Base-by-base conservation (phyloP, 345 rosid genomes). In the Pugionium dolabratum region DNA sequence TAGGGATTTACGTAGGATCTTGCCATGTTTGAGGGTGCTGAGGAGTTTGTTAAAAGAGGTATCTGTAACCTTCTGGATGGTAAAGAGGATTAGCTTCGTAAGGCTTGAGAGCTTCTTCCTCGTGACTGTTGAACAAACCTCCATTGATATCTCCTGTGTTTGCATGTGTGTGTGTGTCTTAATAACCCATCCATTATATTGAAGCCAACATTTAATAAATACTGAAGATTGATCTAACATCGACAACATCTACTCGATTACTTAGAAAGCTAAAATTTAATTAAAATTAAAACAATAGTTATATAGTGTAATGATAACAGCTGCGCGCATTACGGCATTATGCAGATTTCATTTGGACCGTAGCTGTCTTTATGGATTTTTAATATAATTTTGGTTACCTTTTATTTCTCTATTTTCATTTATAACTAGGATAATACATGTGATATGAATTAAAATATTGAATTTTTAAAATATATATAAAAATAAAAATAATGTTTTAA, bases 11-110 rank as follows among this genome's bases (percentile, higher is more conserved):
- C 79, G 82, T 28, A 75, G 62, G 67, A 34, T 58, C 63, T 75
- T 75, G 59, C 79, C 75, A 53, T 68, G 79, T 75, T 70, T 75
- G 27, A 75, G 75, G 37, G 59, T 74, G 4, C 49, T 72, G 18
- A 69, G 62, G 40, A 67, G 74, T 59, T 70, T 75, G 63, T 70
- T 49, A 10, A 71, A 66, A 30, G 79, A 75, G 7, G 71, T 61
- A 7, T 60, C 59, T 33, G 77, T 61, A 30, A 74, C 73, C 51
- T 64, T 75, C 45, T 75, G 75, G 44, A 75, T 56, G 55, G 70
- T 69, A 56, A 69, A 75, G 50, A 63, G 66, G 70, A 70, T 54
- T 42, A 70, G 58, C 43, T 60, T 64, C 0, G 63, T 71, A 1
- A 70, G 55, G 54, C 67, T 75, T 4, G 67, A 35, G 55, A 75